A percentile compares a stretch with the other conserved stretches of the same genome.
Conservation (phyloP, 2,329 filamentous ascomycete genomes). For the Pseudopithomyces chartarum region DNA sequence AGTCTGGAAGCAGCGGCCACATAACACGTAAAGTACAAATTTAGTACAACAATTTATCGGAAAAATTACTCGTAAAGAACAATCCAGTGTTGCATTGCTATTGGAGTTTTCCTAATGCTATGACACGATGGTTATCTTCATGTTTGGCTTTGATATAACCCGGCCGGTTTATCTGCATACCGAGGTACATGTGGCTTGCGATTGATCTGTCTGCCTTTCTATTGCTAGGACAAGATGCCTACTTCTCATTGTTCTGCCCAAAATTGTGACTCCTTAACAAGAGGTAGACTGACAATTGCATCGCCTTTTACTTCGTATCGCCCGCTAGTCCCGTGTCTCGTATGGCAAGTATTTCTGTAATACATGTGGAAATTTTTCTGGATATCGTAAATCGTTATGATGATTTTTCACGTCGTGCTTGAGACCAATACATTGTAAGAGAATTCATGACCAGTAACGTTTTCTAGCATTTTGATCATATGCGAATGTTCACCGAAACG, state of each 20-base stretch:
- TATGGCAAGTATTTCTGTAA: slow-evolving; percentile 45
- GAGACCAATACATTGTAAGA: not conserved
- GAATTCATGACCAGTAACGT: slow-evolving; percentile 6
- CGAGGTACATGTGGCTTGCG: not conserved
- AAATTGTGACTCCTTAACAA: slow-evolving; percentile 13
- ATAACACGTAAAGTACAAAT: no score
- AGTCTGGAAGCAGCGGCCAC: not conserved
- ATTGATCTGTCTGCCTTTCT: not conserved
- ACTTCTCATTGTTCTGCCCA: not conserved
- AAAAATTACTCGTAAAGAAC: no score
- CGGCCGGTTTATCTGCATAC: not conserved
- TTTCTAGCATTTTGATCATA: no score
- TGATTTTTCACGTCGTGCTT: slow-evolving; percentile 30
- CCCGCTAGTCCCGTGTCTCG: not conserved
- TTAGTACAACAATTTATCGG: no score
- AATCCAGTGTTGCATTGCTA: no score
- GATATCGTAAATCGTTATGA: not conserved
- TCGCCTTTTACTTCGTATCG: not conserved
- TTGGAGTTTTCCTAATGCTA: not conserved
- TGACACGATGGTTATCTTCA: not conserved
- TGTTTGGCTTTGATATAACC: not conserved
- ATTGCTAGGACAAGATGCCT: slow-evolving; percentile 12
- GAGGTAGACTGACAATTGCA: not conserved
- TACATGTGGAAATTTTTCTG: not conserved
- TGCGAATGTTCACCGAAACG: not conserved